Conservation (phyloP, 2,329 filamentous ascomycete genomes). For the Aspergillaceae sp. region DNA sequence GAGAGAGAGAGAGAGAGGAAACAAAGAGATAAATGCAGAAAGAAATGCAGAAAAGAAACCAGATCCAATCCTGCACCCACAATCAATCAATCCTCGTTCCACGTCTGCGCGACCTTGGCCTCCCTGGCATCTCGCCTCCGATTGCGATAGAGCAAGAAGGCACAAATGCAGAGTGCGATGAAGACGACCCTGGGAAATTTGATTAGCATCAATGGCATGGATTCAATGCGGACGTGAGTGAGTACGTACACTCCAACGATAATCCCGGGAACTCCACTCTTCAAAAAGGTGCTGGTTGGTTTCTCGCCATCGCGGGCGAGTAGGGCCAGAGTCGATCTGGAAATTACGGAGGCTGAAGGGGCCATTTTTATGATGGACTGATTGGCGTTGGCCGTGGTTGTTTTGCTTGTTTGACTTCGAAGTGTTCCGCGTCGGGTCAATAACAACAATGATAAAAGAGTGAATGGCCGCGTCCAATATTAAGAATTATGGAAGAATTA, state of each 20-base stretch:
- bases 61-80: too few relatives aligned
- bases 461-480: too few relatives aligned
- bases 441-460: too few relatives aligned
- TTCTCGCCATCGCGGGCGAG: conserved; percentile 5
- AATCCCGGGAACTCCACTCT: conserved; percentile 11
- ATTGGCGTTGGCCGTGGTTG: too few relatives aligned
- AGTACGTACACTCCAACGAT: conserved; percentile 10
- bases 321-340: not conserved
- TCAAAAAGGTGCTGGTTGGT: conserved; percentile 10
- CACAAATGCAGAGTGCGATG: conserved; percentile 5
- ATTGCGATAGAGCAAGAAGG: conserved; percentile 10
- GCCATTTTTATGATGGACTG: too few relatives aligned
- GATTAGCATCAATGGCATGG: not conserved
- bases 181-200: conserved; percentile 5
- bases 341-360: not conserved
- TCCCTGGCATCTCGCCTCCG: conserved; percentile 9
- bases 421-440: too few relatives aligned
- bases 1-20: too few relatives aligned
- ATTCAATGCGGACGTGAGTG: not conserved
- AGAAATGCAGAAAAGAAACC: too few relatives aligned
- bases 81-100: conserved; percentile 2
- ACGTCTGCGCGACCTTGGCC: conserved; percentile 5
- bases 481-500: too few relatives aligned
- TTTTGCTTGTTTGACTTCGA: too few relatives aligned
- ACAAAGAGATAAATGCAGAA: too few relatives aligned